Conservation (phyloP, 495 filamentous ascomycete genomes). For the Penicillium chermesinum region DNA sequence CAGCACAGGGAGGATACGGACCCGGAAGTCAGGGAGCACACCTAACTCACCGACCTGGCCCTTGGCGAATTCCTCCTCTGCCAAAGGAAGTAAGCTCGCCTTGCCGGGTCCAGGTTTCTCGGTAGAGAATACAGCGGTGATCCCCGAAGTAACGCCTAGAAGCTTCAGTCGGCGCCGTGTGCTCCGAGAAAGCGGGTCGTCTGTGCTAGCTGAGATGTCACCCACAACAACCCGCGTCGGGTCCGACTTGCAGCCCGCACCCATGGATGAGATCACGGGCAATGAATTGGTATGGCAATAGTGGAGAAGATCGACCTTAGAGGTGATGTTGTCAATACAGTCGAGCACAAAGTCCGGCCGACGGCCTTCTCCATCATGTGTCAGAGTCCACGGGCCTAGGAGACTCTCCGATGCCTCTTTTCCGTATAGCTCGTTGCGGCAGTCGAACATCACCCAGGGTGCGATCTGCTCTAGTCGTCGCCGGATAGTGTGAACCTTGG, state of each 20-base stretch:
- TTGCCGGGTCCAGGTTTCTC: conserved; percentile 91
- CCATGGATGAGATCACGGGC: conserved; percentile 90
- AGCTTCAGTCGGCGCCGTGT: conserved; percentile 74
- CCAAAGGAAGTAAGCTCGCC: conserved; percentile 77
- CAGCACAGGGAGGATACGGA: conserved; percentile 87
- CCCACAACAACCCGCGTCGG: conserved; percentile 87
- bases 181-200: conserved; percentile 82
- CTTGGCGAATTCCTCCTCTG: conserved; percentile 83
- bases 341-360: conserved; percentile 85
- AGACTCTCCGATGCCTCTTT: conserved; percentile 57
- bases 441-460: conserved; percentile 89
- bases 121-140: conserved; percentile 88
- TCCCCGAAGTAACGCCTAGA: conserved; percentile 75
- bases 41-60: conserved; percentile 84
- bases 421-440: conserved; percentile 78
- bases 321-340: conserved; percentile 97
- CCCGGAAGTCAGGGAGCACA: conserved; percentile 85
- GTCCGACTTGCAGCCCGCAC: conserved; percentile 94
- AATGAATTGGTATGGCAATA: conserved; percentile 75
- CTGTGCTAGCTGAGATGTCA: conserved; percentile 83
- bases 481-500: conserved; percentile 82
- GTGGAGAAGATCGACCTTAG: conserved; percentile 85
- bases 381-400: conserved; percentile 53
- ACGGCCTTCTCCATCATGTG: conserved; percentile 48
- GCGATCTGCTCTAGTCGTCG: conserved; percentile 74